Conservation (phyloP, 2,329 filamentous ascomycete genomes). For the Penicillium hordei region DNA sequence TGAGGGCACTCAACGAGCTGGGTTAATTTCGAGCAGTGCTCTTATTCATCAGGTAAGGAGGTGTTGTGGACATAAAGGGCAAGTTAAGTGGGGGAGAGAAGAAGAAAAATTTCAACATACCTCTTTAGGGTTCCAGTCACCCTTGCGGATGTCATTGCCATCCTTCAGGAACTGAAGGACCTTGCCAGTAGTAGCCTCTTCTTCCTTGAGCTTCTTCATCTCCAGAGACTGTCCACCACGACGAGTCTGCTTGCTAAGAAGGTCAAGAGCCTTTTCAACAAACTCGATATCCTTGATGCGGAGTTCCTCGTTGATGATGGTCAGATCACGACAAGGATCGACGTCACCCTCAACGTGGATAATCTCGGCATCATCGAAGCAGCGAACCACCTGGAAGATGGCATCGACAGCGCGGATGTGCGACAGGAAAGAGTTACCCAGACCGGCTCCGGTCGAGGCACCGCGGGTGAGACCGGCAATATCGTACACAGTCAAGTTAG, state of each 20-base stretch:
- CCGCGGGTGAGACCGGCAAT: constrained; percentile 95
- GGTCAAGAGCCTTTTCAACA: constrained; percentile 90
- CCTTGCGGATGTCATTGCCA: constrained; percentile 92
- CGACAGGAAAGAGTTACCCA: constrained; percentile 96
- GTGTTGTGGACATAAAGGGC: not conserved
- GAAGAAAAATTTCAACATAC: constrained; percentile 53
- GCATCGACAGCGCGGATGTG: constrained; percentile 98
- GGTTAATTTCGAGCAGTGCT: constrained; percentile 91
- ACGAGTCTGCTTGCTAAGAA: constrained; percentile 88
- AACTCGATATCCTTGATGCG: constrained; percentile 99
- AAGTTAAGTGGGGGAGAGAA: not conserved
- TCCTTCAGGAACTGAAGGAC: constrained; percentile 77
- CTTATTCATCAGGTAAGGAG: constrained; percentile 89
- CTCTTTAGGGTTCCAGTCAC: constrained; percentile 89
- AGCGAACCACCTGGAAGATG: constrained; percentile 95
- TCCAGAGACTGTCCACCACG: constrained; percentile 93
- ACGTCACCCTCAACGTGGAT: constrained; percentile 99
- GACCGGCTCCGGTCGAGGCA: constrained; percentile 93
- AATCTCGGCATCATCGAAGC: constrained; percentile 98
- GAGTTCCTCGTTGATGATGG: constrained; percentile 95
- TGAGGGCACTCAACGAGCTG: constrained; percentile 98
- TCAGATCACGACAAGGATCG: constrained; percentile 87
- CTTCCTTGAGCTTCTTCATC: constrained; percentile 95
- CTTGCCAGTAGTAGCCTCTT: constrained; percentile 91
- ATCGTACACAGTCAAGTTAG: constrained; percentile 97